Evolutionary conservation across 176 grass and related monocot species (phyloP), one percentile per base, ranked within the genome.

Genomic region (Phragmites australis): DNA sequence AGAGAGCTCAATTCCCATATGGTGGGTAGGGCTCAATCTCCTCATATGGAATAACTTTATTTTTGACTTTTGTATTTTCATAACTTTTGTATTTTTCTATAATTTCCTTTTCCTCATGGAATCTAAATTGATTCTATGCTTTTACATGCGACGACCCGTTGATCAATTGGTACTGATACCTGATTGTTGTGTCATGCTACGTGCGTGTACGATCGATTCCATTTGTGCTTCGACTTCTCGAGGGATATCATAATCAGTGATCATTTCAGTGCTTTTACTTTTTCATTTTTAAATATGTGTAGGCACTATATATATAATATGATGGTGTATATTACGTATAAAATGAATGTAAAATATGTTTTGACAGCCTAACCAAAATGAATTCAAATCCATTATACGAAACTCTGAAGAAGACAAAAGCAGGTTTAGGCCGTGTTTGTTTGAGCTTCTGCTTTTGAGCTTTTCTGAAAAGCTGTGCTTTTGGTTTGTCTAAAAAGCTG

Each of bases 51-150:
- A 81, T 76, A 54, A 23, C 54, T 76, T 85, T 81, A 21, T 9
- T 55, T 89, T 76, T 89, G 34, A 81, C 18, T 68, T 49, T 84
- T 34, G 4, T 75, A 30, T 48, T 15, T 45, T 21, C 4, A 2
- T 17, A n/a, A 81, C 18, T 68, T 49, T 84, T 34, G 4, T 75
- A 30, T 48, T 15, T 45, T 21, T 4, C 27, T 30, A 53, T 52
- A 0, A 2, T 17, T 75, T 58, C 27, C 1, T 8, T n/a, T 76
- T 77, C 42, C 76, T 68, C 18, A 21, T 70, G 27, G 62, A 54
- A 81, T 81, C 27, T 23, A 53, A 76, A 37, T 83, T 70, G 45
- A 81, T 85, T 46, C 23, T 45, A 16, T 56, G 37, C 64, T 8
- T 65, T 37, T 71, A 22, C 64, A 76, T 57, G 65, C 23, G 83